A percentile compares a stretch with the other conserved stretches of the same genome.
Evolutionary conservation across 371 early-diverging fungal species (phyloP).

Genomic region (Mucor saturninus): DNA sequence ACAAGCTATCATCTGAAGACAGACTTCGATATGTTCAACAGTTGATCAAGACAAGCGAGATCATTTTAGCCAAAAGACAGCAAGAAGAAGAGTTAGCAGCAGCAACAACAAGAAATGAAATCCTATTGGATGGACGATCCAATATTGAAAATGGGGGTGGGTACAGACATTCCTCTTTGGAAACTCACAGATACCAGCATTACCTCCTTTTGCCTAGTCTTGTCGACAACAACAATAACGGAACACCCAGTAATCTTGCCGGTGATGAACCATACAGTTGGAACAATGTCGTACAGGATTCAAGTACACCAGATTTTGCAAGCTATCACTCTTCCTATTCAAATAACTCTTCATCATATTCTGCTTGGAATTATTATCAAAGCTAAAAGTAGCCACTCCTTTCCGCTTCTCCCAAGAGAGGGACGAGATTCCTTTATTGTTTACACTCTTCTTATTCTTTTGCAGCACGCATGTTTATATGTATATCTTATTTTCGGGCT

Average conservation of each 20-base stretch:
- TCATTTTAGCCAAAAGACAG: neutral
- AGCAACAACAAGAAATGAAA: neutral
- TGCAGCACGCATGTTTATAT: too few species aligned
- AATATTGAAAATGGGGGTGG: neutral
- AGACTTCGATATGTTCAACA: constrained; percentile 21
- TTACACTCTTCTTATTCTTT: too few species aligned
- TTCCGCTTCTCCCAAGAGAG: too few species aligned
- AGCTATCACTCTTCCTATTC: too few species aligned
- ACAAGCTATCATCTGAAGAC: constrained; percentile 25
- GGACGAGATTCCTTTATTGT: too few species aligned
- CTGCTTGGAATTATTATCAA: too few species aligned
- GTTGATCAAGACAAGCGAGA: constrained; percentile 10
- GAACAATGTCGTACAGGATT: neutral
- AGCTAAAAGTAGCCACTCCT: too few species aligned
- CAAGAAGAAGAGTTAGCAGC: neutral
- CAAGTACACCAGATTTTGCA: too few species aligned
- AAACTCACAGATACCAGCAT: neutral
- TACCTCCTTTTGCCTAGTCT: neutral
- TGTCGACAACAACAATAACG: neutral
- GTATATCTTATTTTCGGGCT: too few species aligned
- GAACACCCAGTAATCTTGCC: too few species aligned
- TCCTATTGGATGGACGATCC: neutral
- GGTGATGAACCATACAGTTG: neutral
- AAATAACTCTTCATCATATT: too few species aligned
- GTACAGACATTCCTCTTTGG: too few species aligned